Conservation (phyloP, 352 stramenopile species). For the Thalassiosira oceanica region DNA sequence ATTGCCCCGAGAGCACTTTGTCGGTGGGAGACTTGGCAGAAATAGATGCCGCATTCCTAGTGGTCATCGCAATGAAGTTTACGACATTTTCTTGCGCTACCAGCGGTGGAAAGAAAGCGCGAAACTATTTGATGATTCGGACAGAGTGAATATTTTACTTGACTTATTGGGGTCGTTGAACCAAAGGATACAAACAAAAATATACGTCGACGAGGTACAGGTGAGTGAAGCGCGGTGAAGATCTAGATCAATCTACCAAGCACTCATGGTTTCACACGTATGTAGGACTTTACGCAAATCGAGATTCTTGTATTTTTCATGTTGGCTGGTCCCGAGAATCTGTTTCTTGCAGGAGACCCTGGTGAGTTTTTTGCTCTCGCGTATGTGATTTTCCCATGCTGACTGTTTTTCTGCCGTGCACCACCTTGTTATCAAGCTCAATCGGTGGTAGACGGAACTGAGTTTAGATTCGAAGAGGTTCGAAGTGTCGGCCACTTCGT, state of each 20-base stretch:
- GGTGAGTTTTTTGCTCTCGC: too few species aligned
- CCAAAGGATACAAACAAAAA: constrained; percentile 23
- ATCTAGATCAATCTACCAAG: not conserved
- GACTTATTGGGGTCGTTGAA: constrained; percentile 23
- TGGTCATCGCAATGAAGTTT: constrained; percentile 31
- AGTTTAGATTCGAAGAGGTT: constrained; percentile 68
- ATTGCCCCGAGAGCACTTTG: constrained; percentile 47
- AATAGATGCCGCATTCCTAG: constrained; percentile 49
- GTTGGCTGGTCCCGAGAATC: constrained; percentile 23
- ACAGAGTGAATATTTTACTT: constrained; percentile 38
- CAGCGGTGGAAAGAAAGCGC: constrained; percentile 31
- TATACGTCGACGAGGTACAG: constrained; percentile 48
- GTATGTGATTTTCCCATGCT: too few species aligned
- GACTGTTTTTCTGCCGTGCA: not conserved
- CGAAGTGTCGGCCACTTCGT: constrained; percentile 50
- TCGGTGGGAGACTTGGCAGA: constrained; percentile 41
- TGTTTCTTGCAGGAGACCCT: constrained; percentile 64
- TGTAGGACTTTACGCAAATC: constrained; percentile 60
- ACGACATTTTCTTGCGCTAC: constrained; percentile 59
- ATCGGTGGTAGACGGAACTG: constrained; percentile 43
- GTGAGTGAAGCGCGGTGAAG: not conserved
- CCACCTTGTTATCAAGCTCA: constrained; percentile 40
- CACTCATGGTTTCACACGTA: constrained; percentile 5
- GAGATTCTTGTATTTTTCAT: constrained; percentile 62
- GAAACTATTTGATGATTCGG: constrained; percentile 60